A percentile compares a stretch with the other conserved stretches of the same genome.
phyloP scores from a whole-genome alignment of 257 asterid genomes.

The Penstemon eatonii region DNA sequence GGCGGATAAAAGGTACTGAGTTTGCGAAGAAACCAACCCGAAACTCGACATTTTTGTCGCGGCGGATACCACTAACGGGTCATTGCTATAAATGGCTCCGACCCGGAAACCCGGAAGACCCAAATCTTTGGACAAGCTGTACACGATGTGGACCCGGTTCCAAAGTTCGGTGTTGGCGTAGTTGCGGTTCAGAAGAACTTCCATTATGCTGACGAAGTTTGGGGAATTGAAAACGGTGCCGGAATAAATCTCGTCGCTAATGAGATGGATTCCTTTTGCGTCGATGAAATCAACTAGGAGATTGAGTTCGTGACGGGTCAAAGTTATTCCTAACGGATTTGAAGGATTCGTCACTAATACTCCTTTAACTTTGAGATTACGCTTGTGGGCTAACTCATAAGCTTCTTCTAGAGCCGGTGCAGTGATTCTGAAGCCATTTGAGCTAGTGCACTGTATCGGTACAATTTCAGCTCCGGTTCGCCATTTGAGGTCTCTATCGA shows the following conservation, averaged over 20 bases:
- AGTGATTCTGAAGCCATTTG: slow-evolving; percentile 65
- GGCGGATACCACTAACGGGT: slow-evolving; percentile 59
- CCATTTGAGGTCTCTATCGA: slow-evolving; percentile 91
- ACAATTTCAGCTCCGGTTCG: slow-evolving; percentile 80
- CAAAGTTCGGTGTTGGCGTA: slow-evolving; percentile 30
- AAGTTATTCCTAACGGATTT: slow-evolving; percentile 71
- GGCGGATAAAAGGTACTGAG: slow-evolving; percentile 63
- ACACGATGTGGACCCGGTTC: slow-evolving; percentile 77
- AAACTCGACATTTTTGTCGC: slow-evolving; percentile 91
- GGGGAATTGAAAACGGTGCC: slow-evolving; percentile 74
- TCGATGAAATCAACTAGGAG: slow-evolving; percentile 57
- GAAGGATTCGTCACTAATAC: slow-evolving; percentile 82
- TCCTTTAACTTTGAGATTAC: slow-evolving; percentile 70
- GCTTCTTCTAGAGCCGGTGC: slow-evolving; percentile 66
- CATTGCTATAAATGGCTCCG: slow-evolving; percentile 73
- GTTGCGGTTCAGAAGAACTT: slow-evolving; percentile 48
- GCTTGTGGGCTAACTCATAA: slow-evolving; percentile 51
- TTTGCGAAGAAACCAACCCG: slow-evolving; percentile 79
- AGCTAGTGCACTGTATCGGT: slow-evolving; percentile 70
- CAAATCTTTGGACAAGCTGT: slow-evolving; percentile 82
- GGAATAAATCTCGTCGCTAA: slow-evolving; percentile 83
- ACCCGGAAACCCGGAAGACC: slow-evolving; percentile 92
- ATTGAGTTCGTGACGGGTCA: slow-evolving; percentile 52
- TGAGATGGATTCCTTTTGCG: slow-evolving; percentile 62
- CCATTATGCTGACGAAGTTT: slow-evolving; percentile 60